Conservation (phyloP, 495 filamentous ascomycete genomes). For the Annulohypoxylon bovei region DNA sequence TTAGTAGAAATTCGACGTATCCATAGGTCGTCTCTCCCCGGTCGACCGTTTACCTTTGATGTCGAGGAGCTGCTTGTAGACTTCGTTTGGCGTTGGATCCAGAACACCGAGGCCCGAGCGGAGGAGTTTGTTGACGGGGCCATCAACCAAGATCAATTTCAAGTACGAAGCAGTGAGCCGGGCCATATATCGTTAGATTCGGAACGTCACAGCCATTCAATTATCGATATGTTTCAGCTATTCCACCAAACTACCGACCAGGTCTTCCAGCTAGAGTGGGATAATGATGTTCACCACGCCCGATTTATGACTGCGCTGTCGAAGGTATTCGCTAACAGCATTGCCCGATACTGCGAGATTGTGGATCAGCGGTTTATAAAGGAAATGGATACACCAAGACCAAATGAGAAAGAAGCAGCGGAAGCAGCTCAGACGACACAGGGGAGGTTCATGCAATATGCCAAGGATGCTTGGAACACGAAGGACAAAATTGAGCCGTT, state of each 20-base stretch:
- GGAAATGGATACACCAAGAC: slow-evolving; percentile 83
- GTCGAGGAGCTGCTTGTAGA: slow-evolving; percentile 86
- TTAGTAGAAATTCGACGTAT: slow-evolving; percentile 84
- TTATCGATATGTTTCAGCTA: slow-evolving; percentile 92
- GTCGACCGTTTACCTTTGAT: slow-evolving; percentile 77
- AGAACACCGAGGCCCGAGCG: slow-evolving; percentile 78
- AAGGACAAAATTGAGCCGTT: slow-evolving; percentile 97
- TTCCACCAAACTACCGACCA: slow-evolving; percentile 92
- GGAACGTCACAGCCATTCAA: slow-evolving; percentile 88
- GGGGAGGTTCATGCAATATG: slow-evolving; percentile 88
- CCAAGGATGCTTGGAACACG: slow-evolving; percentile 93
- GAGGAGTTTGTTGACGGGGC: slow-evolving; percentile 88
- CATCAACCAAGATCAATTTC: slow-evolving; percentile 86
- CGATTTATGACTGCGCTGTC: slow-evolving; percentile 97
- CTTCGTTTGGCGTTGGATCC: slow-evolving; percentile 97
- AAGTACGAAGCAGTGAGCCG: slow-evolving; percentile 68
- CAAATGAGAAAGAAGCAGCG: slow-evolving; percentile 86
- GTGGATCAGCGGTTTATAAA: slow-evolving; percentile 85
- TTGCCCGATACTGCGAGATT: slow-evolving; percentile 90
- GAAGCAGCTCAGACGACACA: slow-evolving; percentile 81
- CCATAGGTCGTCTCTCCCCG: slow-evolving; percentile 74
- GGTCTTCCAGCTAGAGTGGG: slow-evolving; percentile 87
- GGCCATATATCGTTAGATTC: slow-evolving; percentile 76
- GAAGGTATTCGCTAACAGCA: slow-evolving; percentile 83
- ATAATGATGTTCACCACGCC: slow-evolving; percentile 90